phyloP scores from a whole-genome alignment of 106 monocot genomes.

The Dioscorea alata region DNA sequence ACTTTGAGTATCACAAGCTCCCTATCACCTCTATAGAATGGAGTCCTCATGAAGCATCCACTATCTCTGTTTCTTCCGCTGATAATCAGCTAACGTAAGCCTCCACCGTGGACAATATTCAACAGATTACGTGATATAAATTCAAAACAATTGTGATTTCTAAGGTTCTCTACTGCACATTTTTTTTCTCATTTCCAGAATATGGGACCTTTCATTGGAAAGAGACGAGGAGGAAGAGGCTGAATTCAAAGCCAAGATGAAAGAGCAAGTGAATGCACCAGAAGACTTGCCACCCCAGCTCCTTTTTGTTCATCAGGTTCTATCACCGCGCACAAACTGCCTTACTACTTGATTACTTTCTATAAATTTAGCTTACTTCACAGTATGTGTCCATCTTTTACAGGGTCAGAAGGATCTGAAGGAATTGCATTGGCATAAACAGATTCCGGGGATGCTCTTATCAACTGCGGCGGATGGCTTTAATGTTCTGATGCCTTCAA shows the following conservation, averaged over 20 bases:
- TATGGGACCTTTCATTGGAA: conserved; percentile 96
- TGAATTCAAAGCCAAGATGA: conserved; percentile 74
- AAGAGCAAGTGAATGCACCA: conserved; percentile 82
- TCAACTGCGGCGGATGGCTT: conserved; percentile 89
- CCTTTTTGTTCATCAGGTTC: conserved; percentile 96
- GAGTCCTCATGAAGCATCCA: conserved; percentile 95
- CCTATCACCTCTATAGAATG: conserved; percentile 96
- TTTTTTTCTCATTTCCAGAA: conserved; percentile 31
- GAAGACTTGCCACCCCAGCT: conserved; percentile 93
- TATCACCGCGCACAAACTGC: background rate
- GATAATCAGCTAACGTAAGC: conserved; percentile 93
- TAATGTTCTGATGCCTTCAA: conserved; percentile 83
- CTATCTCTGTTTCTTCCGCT: conserved; percentile 81
- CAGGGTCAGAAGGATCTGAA: conserved; percentile 94
- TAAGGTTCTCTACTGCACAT: background rate
- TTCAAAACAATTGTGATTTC: background rate
- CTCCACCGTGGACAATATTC: too few relatives aligned
- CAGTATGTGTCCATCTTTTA: background rate
- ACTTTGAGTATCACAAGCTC: conserved; percentile 90
- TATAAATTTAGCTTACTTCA: background rate
- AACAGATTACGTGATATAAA: too few relatives aligned
- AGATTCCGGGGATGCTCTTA: conserved; percentile 84
- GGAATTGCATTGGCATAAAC: conserved; percentile 90
- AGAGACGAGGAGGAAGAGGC: conserved; percentile 95
- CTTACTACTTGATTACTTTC: background rate